Conservation (phyloP, 2,329 filamentous ascomycete genomes). For the Pyrenochaeta sp. region DNA sequence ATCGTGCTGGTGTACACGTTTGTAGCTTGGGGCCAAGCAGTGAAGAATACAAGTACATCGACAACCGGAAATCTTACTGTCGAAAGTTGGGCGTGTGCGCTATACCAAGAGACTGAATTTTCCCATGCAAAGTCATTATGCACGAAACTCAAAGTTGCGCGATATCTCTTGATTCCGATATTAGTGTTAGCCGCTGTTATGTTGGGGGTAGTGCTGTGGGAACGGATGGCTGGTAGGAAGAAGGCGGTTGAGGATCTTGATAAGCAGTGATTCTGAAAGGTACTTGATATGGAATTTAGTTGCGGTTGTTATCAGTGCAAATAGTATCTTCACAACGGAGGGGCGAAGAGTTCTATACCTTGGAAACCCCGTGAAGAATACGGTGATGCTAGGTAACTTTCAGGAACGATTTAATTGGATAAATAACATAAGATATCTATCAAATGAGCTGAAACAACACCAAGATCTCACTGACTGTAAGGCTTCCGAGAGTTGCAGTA, state of each 20-base stretch:
- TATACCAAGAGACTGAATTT: not conserved
- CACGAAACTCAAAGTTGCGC: constrained; percentile 8
- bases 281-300: no score
- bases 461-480: no score
- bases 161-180: constrained; percentile 12
- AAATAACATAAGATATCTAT: no score
- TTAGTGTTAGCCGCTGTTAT: constrained; percentile 8
- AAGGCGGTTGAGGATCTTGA: not conserved
- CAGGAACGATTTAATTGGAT: no score
- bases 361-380: no score
- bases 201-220: constrained; percentile 4
- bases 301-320: no score
- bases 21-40: constrained; percentile 1
- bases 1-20: constrained; percentile 16
- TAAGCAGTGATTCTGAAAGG: not conserved
- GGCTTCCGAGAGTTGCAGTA: no score
- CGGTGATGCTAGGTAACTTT: no score
- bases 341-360: no score
- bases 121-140: constrained; percentile 6
- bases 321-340: no score
- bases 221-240: not conserved
- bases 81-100: constrained; percentile 14
- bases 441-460: no score
- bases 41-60: not conserved
- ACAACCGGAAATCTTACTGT: constrained; percentile 3